Conservation (phyloP, 306 rosid species). For the Biancaea sappan region DNA sequence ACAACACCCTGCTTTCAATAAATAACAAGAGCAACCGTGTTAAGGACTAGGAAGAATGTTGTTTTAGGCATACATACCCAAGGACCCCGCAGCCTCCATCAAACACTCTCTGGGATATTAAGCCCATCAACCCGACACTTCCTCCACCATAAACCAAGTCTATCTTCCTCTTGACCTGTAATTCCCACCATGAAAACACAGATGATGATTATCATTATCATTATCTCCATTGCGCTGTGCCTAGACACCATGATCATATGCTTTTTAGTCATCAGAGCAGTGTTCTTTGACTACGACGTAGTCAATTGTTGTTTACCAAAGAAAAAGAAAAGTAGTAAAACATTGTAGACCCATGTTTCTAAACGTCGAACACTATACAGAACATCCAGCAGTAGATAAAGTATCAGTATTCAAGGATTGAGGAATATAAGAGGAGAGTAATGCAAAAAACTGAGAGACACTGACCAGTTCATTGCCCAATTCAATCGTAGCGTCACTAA, state of each 20-base stretch:
- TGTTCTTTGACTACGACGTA: neutral
- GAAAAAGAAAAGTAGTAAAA: constrained; percentile 22
- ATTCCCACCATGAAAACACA: constrained; percentile 29
- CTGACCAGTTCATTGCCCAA: constrained; percentile 87
- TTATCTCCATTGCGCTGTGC: neutral
- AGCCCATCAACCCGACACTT: constrained; percentile 90
- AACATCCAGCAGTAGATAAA: constrained; percentile 8
- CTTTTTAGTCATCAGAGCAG: neutral
- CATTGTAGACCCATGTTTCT: constrained; percentile 8
- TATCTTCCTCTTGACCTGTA: constrained; percentile 79
- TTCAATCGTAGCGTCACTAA: constrained; percentile 82
- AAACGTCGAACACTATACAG: constrained; percentile 30
- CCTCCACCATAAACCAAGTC: constrained; percentile 96
- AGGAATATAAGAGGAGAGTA: constrained; percentile 17
- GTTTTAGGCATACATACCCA: constrained; percentile 69
- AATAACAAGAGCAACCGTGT: constrained; percentile 1
- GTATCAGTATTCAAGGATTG: constrained; percentile 17
- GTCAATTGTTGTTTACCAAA: constrained; percentile 8
- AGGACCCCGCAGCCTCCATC: constrained; percentile 94
- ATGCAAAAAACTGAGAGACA: neutral
- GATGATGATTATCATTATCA: neutral
- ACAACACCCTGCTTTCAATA: constrained; percentile 15
- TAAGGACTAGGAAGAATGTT: constrained; percentile 23
- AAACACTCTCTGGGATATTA: constrained; percentile 75
- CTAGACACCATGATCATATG: neutral